Evolutionary conservation across 75 land plant genomes (phyloP), one percentile per base, ranked within the genome.

Genomic region (Picea sitchensis): DNA sequence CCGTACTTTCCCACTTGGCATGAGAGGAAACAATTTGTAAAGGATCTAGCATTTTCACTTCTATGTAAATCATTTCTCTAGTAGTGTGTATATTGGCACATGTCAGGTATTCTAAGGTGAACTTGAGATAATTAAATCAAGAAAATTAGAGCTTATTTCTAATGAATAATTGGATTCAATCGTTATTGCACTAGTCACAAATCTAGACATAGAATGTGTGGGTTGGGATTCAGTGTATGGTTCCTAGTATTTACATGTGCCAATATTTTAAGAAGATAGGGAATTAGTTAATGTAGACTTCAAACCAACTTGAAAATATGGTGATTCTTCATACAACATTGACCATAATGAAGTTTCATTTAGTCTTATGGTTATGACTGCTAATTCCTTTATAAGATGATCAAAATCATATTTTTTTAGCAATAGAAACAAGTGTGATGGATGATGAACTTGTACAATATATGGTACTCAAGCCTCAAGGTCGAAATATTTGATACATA

Each of bases 41-140:
- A 80, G 88, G 0, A 78, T 92, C 41, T 92, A 92, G 79, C 94
- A 92, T 61, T 82, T 92, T 6, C 94, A 92, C 80, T 92, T 92
- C 80, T 83, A 84, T 51, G 54, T 92, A 78, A 90, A 92, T 83
- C 94, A 92, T 74, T 92, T 90, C 81, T 82, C 92, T 2, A 82
- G 91, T 6, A 76, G 73, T 21, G 88, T 92, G 6, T 92, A 90
- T 77, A 72, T 86, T 8, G 96, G 94, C n/a, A n/a, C n/a, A n/a
- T n/a, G n/a, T n/a, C n/a, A n/a, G n/a, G n/a, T n/a, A n/a, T n/a
- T n/a, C n/a, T n/a, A n/a, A n/a, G n/a, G n/a, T n/a, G n/a, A n/a
- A n/a, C n/a, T 56, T 58, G 59, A 76, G 26, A 23, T n/a, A 26
- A 58, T 54, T 56, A 7, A 68, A 68, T 36, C 72, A 68, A 36